These are phyloP conservation scores for Solanum appendiculatum DNA, from an alignment of 257 asterid species.

Conservation along the genomic window DNA sequence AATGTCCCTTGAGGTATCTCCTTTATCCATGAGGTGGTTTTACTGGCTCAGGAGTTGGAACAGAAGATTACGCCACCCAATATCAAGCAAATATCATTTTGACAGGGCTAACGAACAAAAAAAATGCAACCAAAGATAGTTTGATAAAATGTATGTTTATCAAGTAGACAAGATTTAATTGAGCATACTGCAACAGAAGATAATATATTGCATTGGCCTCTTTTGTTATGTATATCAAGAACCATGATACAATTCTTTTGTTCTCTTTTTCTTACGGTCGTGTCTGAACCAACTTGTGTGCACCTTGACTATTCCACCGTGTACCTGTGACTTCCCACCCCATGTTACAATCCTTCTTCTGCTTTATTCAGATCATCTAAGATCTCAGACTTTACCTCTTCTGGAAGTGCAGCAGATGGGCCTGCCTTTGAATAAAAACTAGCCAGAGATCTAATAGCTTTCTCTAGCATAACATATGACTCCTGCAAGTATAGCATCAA, in stretches of 20 bases:
- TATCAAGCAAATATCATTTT: neutral
- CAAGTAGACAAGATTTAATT: neutral
- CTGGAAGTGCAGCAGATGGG: constrained; percentile 74
- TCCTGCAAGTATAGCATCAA: constrained; percentile 33
- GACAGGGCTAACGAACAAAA: neutral
- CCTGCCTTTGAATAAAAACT: constrained; percentile 83
- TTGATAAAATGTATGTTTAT: neutral
- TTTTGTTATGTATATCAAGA: neutral
- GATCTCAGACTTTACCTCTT: constrained; percentile 52
- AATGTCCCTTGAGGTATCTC: too few species aligned
- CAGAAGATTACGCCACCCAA: neutral
- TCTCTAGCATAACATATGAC: constrained; percentile 75
- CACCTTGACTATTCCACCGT: neutral
- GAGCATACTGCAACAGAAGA: neutral
- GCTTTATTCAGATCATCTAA: constrained; percentile 44
- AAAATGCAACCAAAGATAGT: neutral
- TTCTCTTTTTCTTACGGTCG: neutral
- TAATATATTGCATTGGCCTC: neutral
- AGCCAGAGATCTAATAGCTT: constrained; percentile 75
- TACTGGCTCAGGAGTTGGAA: too few species aligned
- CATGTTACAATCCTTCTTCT: constrained; percentile 42
- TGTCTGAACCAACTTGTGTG: neutral
- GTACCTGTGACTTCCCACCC: neutral
- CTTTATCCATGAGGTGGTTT: too few species aligned
- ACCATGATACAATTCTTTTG: neutral